These are phyloP conservation scores for Pachysolen tannophilus DNA, from an alignment of 805 yeast species.

Conservation along the genomic window DNA sequence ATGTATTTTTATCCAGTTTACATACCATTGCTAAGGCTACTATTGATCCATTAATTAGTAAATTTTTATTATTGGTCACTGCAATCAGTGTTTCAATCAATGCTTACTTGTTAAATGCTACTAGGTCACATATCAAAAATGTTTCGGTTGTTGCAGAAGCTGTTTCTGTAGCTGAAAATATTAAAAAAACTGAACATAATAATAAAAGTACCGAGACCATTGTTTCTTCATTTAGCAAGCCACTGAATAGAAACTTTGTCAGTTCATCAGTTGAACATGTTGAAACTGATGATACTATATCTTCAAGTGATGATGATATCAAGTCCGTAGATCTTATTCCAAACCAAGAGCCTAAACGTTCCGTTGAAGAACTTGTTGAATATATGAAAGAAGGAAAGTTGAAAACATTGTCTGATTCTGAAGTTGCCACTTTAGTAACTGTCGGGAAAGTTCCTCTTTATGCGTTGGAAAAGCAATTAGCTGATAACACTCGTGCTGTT, in stretches of 20 bases:
- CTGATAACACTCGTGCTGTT: constrained; percentile 88
- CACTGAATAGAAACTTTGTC: constrained; percentile 1
- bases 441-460: constrained; percentile 82
- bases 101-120: constrained; percentile 77
- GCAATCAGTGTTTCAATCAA: constrained; percentile 74
- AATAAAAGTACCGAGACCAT: constrained; percentile 1
- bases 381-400: constrained; percentile 67
- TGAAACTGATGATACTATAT: constrained; percentile 16
- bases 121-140: constrained; percentile 50
- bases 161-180: constrained; percentile 2
- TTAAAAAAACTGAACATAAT: background rate
- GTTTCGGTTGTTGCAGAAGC: constrained; percentile 2
- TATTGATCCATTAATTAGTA: constrained; percentile 73
- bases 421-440: constrained; percentile 63
- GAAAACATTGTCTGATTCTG: constrained; percentile 58
- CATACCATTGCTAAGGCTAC: constrained; percentile 59
- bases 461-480: constrained; percentile 88
- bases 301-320: constrained; percentile 24
- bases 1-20: constrained; percentile 40
- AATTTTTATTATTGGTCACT: constrained; percentile 63
- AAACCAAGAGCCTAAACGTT: constrained; percentile 25
- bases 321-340: constrained; percentile 8
- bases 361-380: constrained; percentile 57
- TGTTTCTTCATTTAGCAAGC: constrained; percentile 1
- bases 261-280: constrained; percentile 17